A percentile compares a stretch with the other conserved stretches of the same genome.
Conservation (phyloP, 345 rosid species). For the Brassica incana region DNA sequence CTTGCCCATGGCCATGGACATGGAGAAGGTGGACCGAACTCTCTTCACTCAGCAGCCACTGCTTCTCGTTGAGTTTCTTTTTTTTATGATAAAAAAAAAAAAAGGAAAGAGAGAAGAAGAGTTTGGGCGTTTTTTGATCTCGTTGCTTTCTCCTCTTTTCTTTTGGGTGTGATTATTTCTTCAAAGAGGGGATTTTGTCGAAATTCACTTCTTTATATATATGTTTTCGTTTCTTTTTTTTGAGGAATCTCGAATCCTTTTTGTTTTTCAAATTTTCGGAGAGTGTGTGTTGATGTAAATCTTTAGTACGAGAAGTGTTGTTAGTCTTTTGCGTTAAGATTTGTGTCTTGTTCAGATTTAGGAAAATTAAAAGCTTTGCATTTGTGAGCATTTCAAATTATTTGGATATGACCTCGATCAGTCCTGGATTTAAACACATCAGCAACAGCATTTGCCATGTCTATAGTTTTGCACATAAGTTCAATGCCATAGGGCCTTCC, state of each 20-base stretch:
- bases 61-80: conserved; percentile 1
- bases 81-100: background rate
- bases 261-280: background rate
- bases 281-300: conserved; percentile 14
- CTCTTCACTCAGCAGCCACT: background rate
- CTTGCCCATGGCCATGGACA: conserved; percentile 8
- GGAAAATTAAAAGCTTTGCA: background rate
- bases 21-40: conserved; percentile 22
- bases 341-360: background rate
- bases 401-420: background rate
- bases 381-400: background rate
- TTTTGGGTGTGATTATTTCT: background rate
- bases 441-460: background rate
- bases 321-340: background rate
- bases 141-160: conserved; percentile 26
- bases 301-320: conserved; percentile 2
- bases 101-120: conserved; percentile 18
- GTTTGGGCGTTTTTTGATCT: conserved; percentile 30
- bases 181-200: background rate
- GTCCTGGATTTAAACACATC: background rate
- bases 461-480: background rate
- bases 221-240: background rate
- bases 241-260: conserved; percentile 21
- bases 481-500: background rate
- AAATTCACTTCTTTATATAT: background rate